Evolutionary conservation across 306 rosid species (phyloP), one percentile per base, ranked within the genome.

Genomic region (Vigna mungo): DNA sequence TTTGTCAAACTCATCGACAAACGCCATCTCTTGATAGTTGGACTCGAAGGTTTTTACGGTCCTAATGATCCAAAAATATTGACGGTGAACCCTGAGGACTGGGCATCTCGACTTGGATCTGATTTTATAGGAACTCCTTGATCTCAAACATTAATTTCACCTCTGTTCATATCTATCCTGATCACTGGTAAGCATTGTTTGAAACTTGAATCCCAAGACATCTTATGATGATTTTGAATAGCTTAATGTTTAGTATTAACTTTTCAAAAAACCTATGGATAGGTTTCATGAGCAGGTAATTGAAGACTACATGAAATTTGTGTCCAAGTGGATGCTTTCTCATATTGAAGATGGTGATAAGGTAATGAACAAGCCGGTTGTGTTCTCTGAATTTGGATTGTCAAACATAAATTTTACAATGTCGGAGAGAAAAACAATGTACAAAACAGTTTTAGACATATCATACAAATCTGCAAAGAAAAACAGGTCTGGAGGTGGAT

Each of bases 21-120:
- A 90, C 91, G 84, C 34, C 99, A 96, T 88, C 87, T 96, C 27
- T 85, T 96, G 76, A 96, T 98, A 9, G 78, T 92, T 61, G 99
- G 99, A 25, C 89, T 92, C 11, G 99, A 96, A 89, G 99, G 99
- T 65, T 96, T 96, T 81, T 96, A 96, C 47, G 99, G 99, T 81
- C 99, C 99, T 13, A 88, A 86, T 58, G 90, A 81, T 83, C 94
- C 90, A 8, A 89, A 91, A 81, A 75, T 87, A 51, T 75, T 78
- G 75, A 87, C 91, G 10, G 88, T 81, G 49, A 92, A 96, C 82
- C 99, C 97, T 4, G 97, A 92, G 78, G 87, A 69, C 32, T 96
- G 99, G 99, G 99, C 99, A 15, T 89, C 99, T 34, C 82, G 84
- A 66, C 98, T 96, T 67, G 98, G 99, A 76, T 89, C 98, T 49